Evolutionary conservation across 768 basidiomycete species (phyloP).

Genomic region (Jaapia argillacea): DNA sequence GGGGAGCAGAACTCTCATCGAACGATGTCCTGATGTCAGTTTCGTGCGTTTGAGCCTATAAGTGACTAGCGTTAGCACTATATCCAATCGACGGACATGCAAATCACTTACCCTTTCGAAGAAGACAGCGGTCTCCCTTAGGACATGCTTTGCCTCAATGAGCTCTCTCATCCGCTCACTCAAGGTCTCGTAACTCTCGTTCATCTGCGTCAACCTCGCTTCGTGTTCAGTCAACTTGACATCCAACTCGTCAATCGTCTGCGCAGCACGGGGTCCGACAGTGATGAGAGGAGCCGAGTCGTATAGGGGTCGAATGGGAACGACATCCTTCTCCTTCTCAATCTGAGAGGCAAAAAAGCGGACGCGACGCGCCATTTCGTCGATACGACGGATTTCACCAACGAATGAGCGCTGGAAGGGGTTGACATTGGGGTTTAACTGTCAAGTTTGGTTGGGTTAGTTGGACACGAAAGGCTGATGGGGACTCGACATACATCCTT

Average conservation of each 20-base stretch:
- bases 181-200: conserved; percentile 82
- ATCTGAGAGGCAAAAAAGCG: conserved; percentile 86
- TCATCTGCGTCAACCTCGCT: conserved; percentile 78
- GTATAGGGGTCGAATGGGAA: conserved; percentile 76
- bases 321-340: conserved; percentile 70
- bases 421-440: conserved; percentile 93
- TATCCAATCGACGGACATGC: background rate
- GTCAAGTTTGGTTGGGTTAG: conserved; percentile 1
- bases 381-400: conserved; percentile 88
- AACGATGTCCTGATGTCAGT: conserved; percentile 79
- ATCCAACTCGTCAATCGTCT: conserved; percentile 90
- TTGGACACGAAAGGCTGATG: conserved; percentile 1
- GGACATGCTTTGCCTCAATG: conserved; percentile 87
- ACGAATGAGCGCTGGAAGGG: conserved; percentile 98
- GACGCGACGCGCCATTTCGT: conserved; percentile 92
- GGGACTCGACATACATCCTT: conserved; percentile 70
- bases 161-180: conserved; percentile 81
- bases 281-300: conserved; percentile 84
- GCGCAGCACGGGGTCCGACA: conserved; percentile 86
- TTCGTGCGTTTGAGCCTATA: conserved; percentile 69
- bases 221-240: conserved; percentile 83
- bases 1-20: conserved; percentile 84
- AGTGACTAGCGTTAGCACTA: conserved; percentile 6
- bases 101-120: conserved; percentile 63
- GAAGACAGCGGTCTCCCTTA: conserved; percentile 93